Base-by-base conservation (phyloP, 805 yeast genomes). In the Diddensiella transvaalensis region DNA sequence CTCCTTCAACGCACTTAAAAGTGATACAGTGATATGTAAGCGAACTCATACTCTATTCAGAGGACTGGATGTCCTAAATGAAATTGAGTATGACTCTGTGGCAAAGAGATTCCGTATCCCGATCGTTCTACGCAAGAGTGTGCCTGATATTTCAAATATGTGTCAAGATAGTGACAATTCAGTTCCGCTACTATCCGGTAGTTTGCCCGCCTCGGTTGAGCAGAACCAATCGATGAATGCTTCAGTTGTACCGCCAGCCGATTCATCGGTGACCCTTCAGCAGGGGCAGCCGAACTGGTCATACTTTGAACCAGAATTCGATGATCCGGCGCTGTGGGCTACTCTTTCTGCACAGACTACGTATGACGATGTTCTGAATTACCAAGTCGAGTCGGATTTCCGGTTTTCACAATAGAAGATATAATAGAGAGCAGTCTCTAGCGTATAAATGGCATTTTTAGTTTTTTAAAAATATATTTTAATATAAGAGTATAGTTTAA, bases 291-390 rank as follows among this genome's bases (percentile, higher is more conserved):
- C 22, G 10, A 15, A 38, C 10, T 38, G 41, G 41, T 19, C 21
- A n/a, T 8, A 38, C 41, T 38, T 18, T 19, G 41, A 38, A 24
- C 41, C 41, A 6, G 21, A 15, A 4, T 15, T 38, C n/a, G 41
- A 38, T n/a, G 41, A 38, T n/a, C 21, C 15, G n/a, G 22, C 23
- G 41, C 41, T 38, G 41, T 38, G 41, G 41, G 32, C 32, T 13
- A 26, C 32, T 13, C 13, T 26, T 8, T 26, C 32, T 8, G 8
- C 32, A 26, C 32, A 26, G 32, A 8, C 32, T 13, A 8, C 32
- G 32, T 26, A 26, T 13, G 13, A 13, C 32, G 32, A 26, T 26
- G 13, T 26, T 26, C 32, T 26, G 13, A 26, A 13, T 13, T 26
- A 26, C 32, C 32, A 26, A 13, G 32, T 26, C 32, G 32, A 26